Evolutionary conservation across 257 asterid species (phyloP), one percentile per base, ranked within the genome.

Genomic region (Cinchona pubescens): DNA sequence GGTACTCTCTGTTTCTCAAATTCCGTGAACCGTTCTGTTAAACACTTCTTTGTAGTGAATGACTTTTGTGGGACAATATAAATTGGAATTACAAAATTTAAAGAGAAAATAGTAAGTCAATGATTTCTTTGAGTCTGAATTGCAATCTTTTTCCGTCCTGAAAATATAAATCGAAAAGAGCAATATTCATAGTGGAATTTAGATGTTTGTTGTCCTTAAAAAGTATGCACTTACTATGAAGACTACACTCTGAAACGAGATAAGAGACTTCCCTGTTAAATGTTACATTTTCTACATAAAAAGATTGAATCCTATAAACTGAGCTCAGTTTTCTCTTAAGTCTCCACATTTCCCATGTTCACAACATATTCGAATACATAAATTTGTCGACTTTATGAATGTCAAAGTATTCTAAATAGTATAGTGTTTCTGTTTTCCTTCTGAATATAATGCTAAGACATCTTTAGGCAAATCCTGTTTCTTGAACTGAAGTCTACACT

Each of bases 1-100:
- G 97, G 97, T 91, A 64, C 76, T 42, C 30, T n/a, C 27, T 7
- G 12, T 11, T 23, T 30, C n/a, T 42, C 65, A 48, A 65, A 40
- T 51, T 15, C 32, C 46, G n/a, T 25, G 15, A 15, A 46, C 11
- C 14, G 18, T 46, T 11, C 18, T 46, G 51, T 3, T 19, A 46
- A 11, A 46, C 16, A 46, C 15, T 1, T 46, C 4, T 2, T 12
- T 12, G 4, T 15, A 38, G 42, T 11, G 18, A 11, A 11, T 13
- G 15, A 11, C 18, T 2, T 8, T 46, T 11, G 4, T 12, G 16
- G 16, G 16, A 46, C 13, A 45, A n/a, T 45, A 9, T 13, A 4
- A 45, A 56, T 3, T 56, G 7, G 62, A 56, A 56, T n/a, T 3
- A 1, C 19, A 27, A 25, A 58, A 58, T 5, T 1, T 0, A n/a